Evolutionary conservation across 176 grass and related monocot species (phyloP).

Genomic region (Musa itinerans): DNA sequence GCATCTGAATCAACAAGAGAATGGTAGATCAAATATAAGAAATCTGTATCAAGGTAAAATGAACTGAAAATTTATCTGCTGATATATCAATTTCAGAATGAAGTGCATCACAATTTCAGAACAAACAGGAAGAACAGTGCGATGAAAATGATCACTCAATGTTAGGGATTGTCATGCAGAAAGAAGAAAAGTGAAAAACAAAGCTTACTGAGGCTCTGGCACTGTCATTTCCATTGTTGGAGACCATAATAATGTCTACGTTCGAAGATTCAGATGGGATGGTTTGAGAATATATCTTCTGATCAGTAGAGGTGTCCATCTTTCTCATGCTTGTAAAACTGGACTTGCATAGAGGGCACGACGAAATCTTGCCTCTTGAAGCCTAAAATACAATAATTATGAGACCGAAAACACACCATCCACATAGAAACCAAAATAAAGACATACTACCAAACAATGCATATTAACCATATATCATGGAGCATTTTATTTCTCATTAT

Average conservation of each 20-base stretch:
- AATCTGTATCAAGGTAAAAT: neutral
- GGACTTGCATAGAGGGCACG: constrained; percentile 80
- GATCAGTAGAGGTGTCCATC: constrained; percentile 55
- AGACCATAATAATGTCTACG: constrained; percentile 20
- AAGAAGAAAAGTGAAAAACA: neutral
- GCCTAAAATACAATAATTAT: constrained; percentile 30
- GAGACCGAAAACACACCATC: neutral
- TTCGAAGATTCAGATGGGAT: constrained; percentile 44
- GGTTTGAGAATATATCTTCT: constrained; percentile 93
- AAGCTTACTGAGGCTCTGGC: constrained; percentile 33
- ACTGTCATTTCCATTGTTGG: constrained; percentile 12
- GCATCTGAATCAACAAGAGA: constrained; percentile 22
- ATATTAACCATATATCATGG: neutral
- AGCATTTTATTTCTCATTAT: neutral
- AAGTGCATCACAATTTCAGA: neutral
- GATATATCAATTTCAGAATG: neutral
- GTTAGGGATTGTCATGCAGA: neutral
- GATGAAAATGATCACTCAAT: neutral
- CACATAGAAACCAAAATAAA: neutral
- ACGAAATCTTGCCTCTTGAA: constrained; percentile 46
- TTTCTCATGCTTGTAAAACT: constrained; percentile 57
- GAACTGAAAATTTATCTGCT: no score
- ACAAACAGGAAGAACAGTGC: neutral
- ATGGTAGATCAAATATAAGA: neutral
- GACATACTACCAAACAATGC: neutral